These are phyloP conservation scores for Xylaria nigripes DNA, from an alignment of 495 filamentous ascomycete genomes.

Conservation along the genomic window DNA sequence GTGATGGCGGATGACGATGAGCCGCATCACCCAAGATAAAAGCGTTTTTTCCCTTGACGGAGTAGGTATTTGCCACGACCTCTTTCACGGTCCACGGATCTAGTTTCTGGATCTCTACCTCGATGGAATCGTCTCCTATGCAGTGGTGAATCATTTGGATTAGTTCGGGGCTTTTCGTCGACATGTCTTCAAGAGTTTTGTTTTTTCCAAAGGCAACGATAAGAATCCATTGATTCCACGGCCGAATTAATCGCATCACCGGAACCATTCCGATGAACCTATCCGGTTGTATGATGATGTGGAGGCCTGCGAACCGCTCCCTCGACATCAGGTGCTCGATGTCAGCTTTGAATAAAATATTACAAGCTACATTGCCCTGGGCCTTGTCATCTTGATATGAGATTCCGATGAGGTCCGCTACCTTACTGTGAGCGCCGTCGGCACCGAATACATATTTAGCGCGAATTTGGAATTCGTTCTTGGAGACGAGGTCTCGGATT, in stretches of 20 bases:
- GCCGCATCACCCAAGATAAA: slow-evolving; percentile 48
- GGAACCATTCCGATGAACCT: slow-evolving; percentile 34
- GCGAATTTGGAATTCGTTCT: slow-evolving; percentile 32
- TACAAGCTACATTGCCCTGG: slow-evolving; percentile 40
- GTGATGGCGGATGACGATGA: slow-evolving; percentile 45
- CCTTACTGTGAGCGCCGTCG: slow-evolving; percentile 43
- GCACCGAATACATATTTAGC: slow-evolving; percentile 49
- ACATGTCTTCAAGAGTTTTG: slow-evolving; percentile 21
- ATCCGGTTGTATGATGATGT: slow-evolving; percentile 46
- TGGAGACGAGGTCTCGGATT: slow-evolving; percentile 36
- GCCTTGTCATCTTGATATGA: slow-evolving; percentile 39
- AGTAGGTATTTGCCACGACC: slow-evolving; percentile 36
- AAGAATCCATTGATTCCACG: slow-evolving; percentile 52
- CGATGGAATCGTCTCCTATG: slow-evolving; percentile 41
- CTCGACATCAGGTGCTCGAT: slow-evolving; percentile 34
- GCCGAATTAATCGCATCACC: slow-evolving; percentile 46
- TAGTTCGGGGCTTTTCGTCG: slow-evolving; percentile 34
- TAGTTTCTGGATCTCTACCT: slow-evolving; percentile 37
- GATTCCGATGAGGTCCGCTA: slow-evolving; percentile 35
- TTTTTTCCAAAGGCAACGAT: slow-evolving; percentile 37
- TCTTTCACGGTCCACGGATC: slow-evolving; percentile 49
- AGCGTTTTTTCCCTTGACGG: slow-evolving; percentile 5
- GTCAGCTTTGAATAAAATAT: slow-evolving; percentile 42
- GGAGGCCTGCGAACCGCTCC: slow-evolving; percentile 42
- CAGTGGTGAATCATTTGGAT: slow-evolving; percentile 30